Conservation (phyloP, 345 rosid genomes). For the Camelina sativa region DNA sequence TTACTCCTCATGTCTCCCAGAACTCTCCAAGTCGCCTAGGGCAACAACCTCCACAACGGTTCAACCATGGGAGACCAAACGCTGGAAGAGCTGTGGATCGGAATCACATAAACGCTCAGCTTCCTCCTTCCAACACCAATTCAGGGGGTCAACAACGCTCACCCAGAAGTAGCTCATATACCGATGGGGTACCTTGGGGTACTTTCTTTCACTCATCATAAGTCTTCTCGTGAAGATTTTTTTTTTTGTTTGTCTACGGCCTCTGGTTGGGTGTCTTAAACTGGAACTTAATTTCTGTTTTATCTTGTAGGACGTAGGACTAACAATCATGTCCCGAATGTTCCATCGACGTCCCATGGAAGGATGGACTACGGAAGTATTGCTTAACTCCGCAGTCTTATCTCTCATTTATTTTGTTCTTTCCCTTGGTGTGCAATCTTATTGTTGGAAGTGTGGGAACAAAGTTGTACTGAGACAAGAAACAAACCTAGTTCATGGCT, state of each 20-base stretch:
- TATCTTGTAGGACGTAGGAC: conserved; percentile 76
- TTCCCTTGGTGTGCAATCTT: conserved; percentile 47
- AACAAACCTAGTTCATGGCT: conserved; percentile 56
- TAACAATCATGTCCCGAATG: conserved; percentile 69
- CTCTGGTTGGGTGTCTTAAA: conserved; percentile 7
- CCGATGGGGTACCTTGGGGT: conserved; percentile 87
- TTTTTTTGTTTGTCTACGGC: not conserved
- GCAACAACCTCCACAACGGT: conserved; percentile 69
- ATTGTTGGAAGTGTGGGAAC: conserved; percentile 61
- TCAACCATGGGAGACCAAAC: conserved; percentile 61
- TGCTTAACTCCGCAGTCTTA: conserved; percentile 53
- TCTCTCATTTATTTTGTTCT: conserved; percentile 44
- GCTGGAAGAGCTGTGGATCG: conserved; percentile 62
- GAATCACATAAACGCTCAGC: conserved; percentile 71
- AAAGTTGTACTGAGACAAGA: conserved; percentile 49
- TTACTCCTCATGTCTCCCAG: conserved; percentile 59
- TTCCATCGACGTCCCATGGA: conserved; percentile 81
- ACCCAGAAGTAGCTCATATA: conserved; percentile 75
- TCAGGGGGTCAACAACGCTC: conserved; percentile 77
- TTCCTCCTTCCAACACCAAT: conserved; percentile 64
- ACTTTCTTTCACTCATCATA: conserved; percentile 40
- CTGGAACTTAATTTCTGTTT: conserved; percentile 21
- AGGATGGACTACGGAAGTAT: conserved; percentile 91
- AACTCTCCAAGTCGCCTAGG: conserved; percentile 93
- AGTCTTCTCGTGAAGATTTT: not conserved